phyloP scores from a whole-genome alignment of 169 alveolate species.

The Plasmodium adleri region DNA sequence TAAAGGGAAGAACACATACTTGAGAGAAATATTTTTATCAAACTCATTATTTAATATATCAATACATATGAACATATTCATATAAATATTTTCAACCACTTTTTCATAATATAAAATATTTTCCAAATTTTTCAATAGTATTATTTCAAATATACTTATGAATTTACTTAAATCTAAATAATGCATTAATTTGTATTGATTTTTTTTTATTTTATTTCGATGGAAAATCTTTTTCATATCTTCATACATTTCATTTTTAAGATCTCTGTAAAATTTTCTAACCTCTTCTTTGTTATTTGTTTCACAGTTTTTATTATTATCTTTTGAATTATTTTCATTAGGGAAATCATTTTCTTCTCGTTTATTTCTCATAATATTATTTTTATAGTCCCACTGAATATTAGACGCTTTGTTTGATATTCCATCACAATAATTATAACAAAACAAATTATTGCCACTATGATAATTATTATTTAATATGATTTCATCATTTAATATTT shows the following conservation, averaged over 20 bases:
- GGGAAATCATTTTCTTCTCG: background rate
- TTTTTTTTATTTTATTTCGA: conserved; percentile 39
- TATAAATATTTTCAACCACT: conserved; percentile 48
- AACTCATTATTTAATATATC: conserved; percentile 68
- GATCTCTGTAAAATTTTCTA: conserved; percentile 23
- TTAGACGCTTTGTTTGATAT: no score
- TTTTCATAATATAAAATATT: conserved; percentile 61
- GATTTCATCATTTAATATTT: no score
- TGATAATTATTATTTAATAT: no score
- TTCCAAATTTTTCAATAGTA: conserved; percentile 65
- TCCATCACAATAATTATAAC: no score
- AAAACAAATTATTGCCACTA: no score
- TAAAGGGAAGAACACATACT: conserved; percentile 57
- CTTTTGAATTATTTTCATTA: background rate
- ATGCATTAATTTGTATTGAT: conserved; percentile 41
- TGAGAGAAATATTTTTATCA: conserved; percentile 41
- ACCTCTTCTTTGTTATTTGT: conserved; percentile 34
- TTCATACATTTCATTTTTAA: conserved; percentile 55
- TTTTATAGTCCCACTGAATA: no score
- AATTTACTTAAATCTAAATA: conserved; percentile 73
- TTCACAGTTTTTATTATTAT: background rate
- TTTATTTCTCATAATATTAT: background rate
- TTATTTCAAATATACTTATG: conserved; percentile 59
- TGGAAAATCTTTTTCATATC: conserved; percentile 67
- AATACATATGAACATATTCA: conserved; percentile 75